Evolutionary conservation across 768 basidiomycete genomes (phyloP).

Genomic region (Agaricus sinodeliciosus): DNA sequence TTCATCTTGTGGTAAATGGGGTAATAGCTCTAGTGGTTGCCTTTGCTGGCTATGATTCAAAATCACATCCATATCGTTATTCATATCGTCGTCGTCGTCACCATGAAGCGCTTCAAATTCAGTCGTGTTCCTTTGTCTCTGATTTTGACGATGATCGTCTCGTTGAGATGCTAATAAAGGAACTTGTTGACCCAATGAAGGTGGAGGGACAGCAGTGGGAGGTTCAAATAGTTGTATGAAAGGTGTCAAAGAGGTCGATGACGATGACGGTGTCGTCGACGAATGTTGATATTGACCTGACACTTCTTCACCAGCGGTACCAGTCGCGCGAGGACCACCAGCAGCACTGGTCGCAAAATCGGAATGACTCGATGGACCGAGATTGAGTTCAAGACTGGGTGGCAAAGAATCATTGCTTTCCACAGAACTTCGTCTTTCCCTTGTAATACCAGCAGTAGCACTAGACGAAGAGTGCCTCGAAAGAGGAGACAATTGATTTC

Average conservation of each 20-base stretch:
- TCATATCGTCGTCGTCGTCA: too few relatives aligned
- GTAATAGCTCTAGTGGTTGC: too few relatives aligned
- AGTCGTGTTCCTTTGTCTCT: too few relatives aligned
- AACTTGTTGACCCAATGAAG: background rate
- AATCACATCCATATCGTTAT: too few relatives aligned
- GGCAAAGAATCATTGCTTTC: background rate
- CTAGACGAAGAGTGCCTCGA: background rate
- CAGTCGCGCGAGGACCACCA: background rate
- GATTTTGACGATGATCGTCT: background rate
- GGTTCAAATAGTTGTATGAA: background rate
- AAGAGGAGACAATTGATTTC: background rate
- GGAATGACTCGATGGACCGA: background rate
- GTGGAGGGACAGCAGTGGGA: background rate
- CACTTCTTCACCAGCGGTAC: background rate
- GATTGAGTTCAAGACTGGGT: conserved; percentile 1
- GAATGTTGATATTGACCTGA: too few relatives aligned
- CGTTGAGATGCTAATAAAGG: background rate
- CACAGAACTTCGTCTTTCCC: background rate
- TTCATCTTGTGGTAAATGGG: too few relatives aligned
- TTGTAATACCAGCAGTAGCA: too few relatives aligned
- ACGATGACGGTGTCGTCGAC: background rate
- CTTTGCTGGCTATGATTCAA: too few relatives aligned
- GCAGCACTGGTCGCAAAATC: background rate
- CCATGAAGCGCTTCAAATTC: too few relatives aligned
- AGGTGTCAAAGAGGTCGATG: background rate